These are phyloP conservation scores for Penicillium sp. DNA, from an alignment of 2,329 filamentous ascomycete species.

Conservation along the genomic window DNA sequence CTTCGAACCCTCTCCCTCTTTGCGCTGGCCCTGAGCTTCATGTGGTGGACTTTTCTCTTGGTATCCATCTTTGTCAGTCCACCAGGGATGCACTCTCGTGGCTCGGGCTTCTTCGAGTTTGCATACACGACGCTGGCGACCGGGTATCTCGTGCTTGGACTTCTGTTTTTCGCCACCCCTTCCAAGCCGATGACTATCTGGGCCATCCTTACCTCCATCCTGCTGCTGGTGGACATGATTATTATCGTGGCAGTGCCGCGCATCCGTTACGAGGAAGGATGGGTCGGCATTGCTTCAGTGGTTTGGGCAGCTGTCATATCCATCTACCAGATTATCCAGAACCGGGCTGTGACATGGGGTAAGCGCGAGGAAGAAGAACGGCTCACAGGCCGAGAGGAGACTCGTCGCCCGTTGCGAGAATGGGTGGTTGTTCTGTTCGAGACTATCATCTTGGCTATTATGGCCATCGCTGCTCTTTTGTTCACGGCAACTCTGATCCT, in stretches of 20 bases:
- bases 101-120: conserved; percentile 89
- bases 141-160: conserved; percentile 67
- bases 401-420: conserved; percentile 72
- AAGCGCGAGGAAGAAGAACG: conserved; percentile 91
- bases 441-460: conserved; percentile 64
- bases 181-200: conserved; percentile 73
- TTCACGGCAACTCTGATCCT: conserved; percentile 76
- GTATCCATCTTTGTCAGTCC: conserved; percentile 87
- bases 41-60: conserved; percentile 93
- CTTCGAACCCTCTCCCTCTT: conserved; percentile 72
- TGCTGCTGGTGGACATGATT: conserved; percentile 71
- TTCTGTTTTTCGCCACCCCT: conserved; percentile 84
- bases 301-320: conserved; percentile 77
- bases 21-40: conserved; percentile 68
- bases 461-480: conserved; percentile 65
- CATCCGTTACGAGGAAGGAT: conserved; percentile 78
- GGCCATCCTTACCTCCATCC: conserved; percentile 60
- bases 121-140: conserved; percentile 74
- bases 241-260: conserved; percentile 71
- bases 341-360: conserved; percentile 82
- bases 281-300: conserved; percentile 82
- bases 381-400: conserved; percentile 82
- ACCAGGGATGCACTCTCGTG: conserved; percentile 76
- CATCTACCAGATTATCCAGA: conserved; percentile 72
- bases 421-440: conserved; percentile 77